Percentiles rank a stretch among this genome's conserved stretches.
These are phyloP conservation scores for Afroboletus lepidellus DNA, from an alignment of 1,284 basidiomycete genomes.

Conservation along the genomic window DNA sequence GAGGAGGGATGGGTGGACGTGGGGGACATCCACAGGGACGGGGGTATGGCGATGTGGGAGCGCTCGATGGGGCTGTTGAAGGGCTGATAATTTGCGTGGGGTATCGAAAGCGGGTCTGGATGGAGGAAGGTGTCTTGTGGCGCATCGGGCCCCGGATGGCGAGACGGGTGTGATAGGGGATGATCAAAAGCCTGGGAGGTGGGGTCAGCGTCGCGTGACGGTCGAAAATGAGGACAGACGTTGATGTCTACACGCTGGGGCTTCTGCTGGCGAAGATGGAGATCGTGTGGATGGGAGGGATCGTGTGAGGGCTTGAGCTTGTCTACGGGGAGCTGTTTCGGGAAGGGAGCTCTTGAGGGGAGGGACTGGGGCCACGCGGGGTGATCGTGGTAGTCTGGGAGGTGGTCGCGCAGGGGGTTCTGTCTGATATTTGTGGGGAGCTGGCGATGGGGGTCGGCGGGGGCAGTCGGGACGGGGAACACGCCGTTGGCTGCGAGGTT, in stretches of 20 bases:
- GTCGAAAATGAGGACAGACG: slow-evolving; percentile 11
- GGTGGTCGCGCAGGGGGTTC: slow-evolving; percentile 17
- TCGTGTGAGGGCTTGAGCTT: slow-evolving; percentile 9
- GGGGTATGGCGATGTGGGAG: slow-evolving; percentile 55
- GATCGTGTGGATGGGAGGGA: slow-evolving; percentile 6
- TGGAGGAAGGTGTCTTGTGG: slow-evolving; percentile 15
- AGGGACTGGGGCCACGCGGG: slow-evolving; percentile 20
- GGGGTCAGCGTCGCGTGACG: slow-evolving; percentile 8
- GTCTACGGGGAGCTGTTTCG: slow-evolving; percentile 20
- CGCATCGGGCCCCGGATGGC: slow-evolving; percentile 16
- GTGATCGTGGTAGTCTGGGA: slow-evolving; percentile 22
- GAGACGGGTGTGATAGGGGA: slow-evolving; percentile 14
- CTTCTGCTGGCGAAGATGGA: slow-evolving; percentile 15
- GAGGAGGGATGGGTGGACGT: slow-evolving; percentile 48
- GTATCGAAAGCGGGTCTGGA: slow-evolving; percentile 19
- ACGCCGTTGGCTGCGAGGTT: slow-evolving; percentile 59
- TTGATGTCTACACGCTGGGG: slow-evolving; percentile 12
- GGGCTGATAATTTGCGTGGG: slow-evolving; percentile 30
- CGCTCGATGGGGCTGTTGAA: slow-evolving; percentile 47
- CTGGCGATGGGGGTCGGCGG: slow-evolving; percentile 18
- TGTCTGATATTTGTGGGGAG: slow-evolving; percentile 1
- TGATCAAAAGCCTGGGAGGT: slow-evolving; percentile 23
- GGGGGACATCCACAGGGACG: slow-evolving; percentile 81
- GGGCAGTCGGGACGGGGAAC: slow-evolving; percentile 32
- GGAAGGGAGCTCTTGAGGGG: slow-evolving; percentile 11